Conservation (phyloP, 495 filamentous ascomycete species). For the Wilcoxina mikolae region DNA sequence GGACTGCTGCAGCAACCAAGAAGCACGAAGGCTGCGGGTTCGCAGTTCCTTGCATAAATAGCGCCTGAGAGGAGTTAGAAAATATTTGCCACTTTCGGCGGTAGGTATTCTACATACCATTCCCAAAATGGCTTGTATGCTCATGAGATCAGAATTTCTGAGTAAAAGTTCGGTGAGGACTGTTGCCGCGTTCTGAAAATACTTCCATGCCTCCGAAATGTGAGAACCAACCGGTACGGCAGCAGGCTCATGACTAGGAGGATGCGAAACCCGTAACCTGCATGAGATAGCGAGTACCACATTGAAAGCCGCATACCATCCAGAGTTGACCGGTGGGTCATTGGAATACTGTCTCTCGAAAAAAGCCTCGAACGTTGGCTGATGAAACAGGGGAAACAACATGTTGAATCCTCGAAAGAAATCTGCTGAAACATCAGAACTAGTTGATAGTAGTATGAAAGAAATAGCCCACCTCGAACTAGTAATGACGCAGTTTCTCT, state of each 20-base stretch:
- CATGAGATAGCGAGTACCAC: slow-evolving; percentile 85
- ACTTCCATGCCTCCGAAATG: slow-evolving; percentile 72
- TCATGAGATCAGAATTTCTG: slow-evolving; percentile 88
- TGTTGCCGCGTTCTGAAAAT: slow-evolving; percentile 90
- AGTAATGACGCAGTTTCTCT: slow-evolving; percentile 62
- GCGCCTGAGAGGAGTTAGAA: slow-evolving; percentile 36
- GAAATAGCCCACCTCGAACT: slow-evolving; percentile 42
- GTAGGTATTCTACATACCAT: slow-evolving; percentile 43
- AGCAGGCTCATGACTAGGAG: slow-evolving; percentile 62
- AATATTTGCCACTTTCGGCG: not conserved
- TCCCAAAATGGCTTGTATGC: slow-evolving; percentile 89
- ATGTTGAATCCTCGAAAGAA: slow-evolving; percentile 98
- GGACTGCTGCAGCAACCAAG: slow-evolving; percentile 81
- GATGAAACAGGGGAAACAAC: slow-evolving; percentile 94
- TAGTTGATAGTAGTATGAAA: not conserved
- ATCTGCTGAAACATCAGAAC: slow-evolving; percentile 36
- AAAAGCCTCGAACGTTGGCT: slow-evolving; percentile 93
- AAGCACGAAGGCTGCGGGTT: slow-evolving; percentile 94
- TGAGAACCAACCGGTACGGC: slow-evolving; percentile 8
- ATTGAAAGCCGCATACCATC: slow-evolving; percentile 97
- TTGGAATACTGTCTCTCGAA: slow-evolving; percentile 83
- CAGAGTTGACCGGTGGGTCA: slow-evolving; percentile 87
- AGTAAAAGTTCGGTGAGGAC: slow-evolving; percentile 84
- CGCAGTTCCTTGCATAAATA: slow-evolving; percentile 91
- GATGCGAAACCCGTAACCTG: slow-evolving; percentile 86